Percentiles rank a stretch among this genome's conserved stretches.
Conservation (phyloP, 2,329 filamentous ascomycete genomes). For the Coniochaeta sp. region DNA sequence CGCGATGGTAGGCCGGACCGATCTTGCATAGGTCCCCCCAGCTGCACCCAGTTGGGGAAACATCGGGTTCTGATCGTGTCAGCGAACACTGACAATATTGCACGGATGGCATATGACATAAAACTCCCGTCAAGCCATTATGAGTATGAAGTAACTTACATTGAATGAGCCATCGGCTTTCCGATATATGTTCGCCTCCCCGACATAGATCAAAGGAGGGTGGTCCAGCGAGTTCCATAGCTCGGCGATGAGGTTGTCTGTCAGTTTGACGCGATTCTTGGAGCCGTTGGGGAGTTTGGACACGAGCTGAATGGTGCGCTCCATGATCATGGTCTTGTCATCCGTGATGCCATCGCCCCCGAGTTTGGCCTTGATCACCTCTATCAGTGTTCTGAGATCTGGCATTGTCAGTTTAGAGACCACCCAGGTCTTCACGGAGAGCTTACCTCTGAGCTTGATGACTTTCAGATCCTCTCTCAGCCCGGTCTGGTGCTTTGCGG, state of each 20-base stretch:
- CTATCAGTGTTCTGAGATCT: conserved; percentile 57
- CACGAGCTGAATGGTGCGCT: conserved; percentile 64
- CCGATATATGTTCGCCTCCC: conserved; percentile 57
- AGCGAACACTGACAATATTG: too few relatives aligned
- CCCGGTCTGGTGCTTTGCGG: conserved; percentile 39
- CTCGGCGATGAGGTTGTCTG: conserved; percentile 59
- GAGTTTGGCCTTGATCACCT: conserved; percentile 54
- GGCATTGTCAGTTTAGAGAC: conserved; percentile 12
- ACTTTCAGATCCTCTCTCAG: conserved; percentile 50
- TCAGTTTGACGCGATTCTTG: conserved; percentile 53
- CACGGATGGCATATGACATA: too few relatives aligned
- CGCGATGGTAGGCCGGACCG: conserved; percentile 50
- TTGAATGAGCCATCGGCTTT: conserved; percentile 66
- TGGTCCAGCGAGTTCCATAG: conserved; percentile 69
- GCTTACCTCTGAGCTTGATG: conserved; percentile 39
- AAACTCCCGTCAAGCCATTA: too few relatives aligned
- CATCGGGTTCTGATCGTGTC: conserved; percentile 59
- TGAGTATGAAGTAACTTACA: too few relatives aligned
- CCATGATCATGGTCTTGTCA: conserved; percentile 74
- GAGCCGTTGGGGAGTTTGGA: conserved; percentile 57
- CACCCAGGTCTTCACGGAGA: not conserved
- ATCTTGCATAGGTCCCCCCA: conserved; percentile 59
- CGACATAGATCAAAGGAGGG: conserved; percentile 60
- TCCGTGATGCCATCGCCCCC: conserved; percentile 58
- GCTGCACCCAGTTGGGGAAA: conserved; percentile 61